These are phyloP conservation scores for Chenopodium album DNA, from an alignment of 148 eudicot genomes.

Conservation along the genomic window DNA sequence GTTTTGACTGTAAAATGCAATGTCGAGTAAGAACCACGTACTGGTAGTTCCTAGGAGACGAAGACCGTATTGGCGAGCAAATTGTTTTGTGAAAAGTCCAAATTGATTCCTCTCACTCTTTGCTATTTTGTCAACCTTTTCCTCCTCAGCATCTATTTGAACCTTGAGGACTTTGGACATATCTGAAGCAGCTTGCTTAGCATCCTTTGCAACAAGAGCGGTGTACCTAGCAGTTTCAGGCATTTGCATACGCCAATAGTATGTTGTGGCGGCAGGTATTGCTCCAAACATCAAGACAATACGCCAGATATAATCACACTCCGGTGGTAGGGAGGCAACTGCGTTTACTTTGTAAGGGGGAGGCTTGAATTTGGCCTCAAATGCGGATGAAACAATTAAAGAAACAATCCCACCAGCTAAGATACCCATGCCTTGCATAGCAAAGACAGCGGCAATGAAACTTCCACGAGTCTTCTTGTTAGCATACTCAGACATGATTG, in stretches of 20 bases:
- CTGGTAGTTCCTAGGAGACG: constrained; percentile 19
- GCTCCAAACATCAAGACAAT: constrained; percentile 57
- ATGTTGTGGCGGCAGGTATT: constrained; percentile 49
- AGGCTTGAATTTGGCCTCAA: constrained; percentile 26
- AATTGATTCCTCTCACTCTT: background rate
- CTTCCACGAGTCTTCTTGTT: constrained; percentile 66
- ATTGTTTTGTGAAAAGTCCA: constrained; percentile 18
- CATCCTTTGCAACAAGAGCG: constrained; percentile 59
- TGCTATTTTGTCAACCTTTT: constrained; percentile 11
- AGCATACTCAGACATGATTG: constrained; percentile 77
- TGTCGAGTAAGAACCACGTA: constrained; percentile 27
- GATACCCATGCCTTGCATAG: constrained; percentile 76
- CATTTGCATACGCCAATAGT: constrained; percentile 57
- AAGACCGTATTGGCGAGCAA: constrained; percentile 22
- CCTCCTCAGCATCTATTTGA: constrained; percentile 8
- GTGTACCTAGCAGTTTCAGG: constrained; percentile 68
- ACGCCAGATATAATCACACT: constrained; percentile 46
- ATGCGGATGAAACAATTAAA: constrained; percentile 39
- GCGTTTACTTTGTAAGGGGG: constrained; percentile 17
- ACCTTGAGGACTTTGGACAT: constrained; percentile 25
- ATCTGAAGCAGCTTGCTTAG: constrained; percentile 33
- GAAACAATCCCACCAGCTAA: constrained; percentile 55
- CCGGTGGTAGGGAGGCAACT: constrained; percentile 18
- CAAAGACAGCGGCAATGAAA: constrained; percentile 65
- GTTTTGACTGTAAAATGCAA: constrained; percentile 62